phyloP scores from a whole-genome alignment of 345 rosid species.

The Eucalyptus albens region DNA sequence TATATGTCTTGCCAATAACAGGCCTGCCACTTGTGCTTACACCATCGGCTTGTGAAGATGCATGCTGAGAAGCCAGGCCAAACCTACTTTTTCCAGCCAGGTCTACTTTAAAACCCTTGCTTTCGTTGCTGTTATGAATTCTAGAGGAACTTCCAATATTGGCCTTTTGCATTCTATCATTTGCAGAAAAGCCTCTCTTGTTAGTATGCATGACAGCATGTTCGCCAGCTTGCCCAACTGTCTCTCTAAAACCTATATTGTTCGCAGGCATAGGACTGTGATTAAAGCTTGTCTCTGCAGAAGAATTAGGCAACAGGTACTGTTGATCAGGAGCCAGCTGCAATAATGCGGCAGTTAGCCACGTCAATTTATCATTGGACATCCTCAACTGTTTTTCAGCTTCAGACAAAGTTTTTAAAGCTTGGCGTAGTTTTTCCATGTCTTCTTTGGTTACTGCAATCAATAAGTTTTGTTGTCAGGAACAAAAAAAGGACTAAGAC shows the following conservation, averaged over 20 bases:
- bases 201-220: conserved; percentile 7
- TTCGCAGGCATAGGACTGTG: conserved; percentile 29
- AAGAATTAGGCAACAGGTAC: conserved; percentile 48
- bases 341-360: conserved; percentile 96
- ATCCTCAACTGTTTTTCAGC: conserved; percentile 94
- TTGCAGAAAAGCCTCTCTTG: conserved; percentile 18
- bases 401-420: conserved; percentile 86
- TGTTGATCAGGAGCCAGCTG: conserved; percentile 99
- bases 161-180: conserved; percentile 18
- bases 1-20: conserved; percentile 17
- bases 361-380: conserved; percentile 83
- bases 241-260: conserved; percentile 21
- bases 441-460: conserved; percentile 77
- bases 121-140: not conserved
- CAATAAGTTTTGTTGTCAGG: conserved; percentile 4
- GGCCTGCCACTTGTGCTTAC: conserved; percentile 4
- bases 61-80: conserved; percentile 18
- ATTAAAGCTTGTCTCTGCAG: conserved; percentile 54
- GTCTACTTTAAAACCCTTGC: conserved; percentile 16
- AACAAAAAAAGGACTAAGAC: not conserved
- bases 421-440: conserved; percentile 92
- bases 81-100: conserved; percentile 17
- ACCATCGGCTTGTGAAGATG: conserved; percentile 7
- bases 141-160: conserved; percentile 13
- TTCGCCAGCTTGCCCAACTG: conserved; percentile 18